Conservation (phyloP, 23 red algal species). For the Agarophyton chilense region DNA sequence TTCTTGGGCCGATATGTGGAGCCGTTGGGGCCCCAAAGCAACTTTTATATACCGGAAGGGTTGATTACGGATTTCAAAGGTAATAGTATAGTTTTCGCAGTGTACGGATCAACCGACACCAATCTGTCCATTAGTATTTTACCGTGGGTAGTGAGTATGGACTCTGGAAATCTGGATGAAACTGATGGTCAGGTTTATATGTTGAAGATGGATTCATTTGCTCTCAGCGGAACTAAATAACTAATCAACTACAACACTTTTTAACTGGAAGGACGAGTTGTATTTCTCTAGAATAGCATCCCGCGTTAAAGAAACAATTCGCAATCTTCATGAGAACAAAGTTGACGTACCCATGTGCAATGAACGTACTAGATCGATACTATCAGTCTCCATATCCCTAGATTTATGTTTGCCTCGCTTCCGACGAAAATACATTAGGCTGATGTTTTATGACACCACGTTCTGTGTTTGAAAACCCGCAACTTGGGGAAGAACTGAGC, state of each 20-base stretch:
- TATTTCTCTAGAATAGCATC: background rate
- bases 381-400: background rate
- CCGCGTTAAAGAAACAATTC: background rate
- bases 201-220: conserved; percentile 25
- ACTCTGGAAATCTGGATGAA: conserved; percentile 67
- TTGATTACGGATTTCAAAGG: conserved; percentile 65
- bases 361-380: background rate
- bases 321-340: background rate
- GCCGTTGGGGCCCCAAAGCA: conserved; percentile 76
- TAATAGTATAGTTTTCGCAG: conserved; percentile 76
- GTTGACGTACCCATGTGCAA: background rate
- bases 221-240: conserved; percentile 14
- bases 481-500: background rate
- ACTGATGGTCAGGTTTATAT: conserved; percentile 54
- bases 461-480: background rate
- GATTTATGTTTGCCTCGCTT: background rate
- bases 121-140: conserved; percentile 57
- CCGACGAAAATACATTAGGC: conserved; percentile 4
- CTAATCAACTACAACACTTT: background rate
- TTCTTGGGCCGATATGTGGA: conserved; percentile 82
- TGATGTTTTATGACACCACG: background rate
- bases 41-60: conserved; percentile 90
- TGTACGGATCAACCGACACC: conserved; percentile 59
- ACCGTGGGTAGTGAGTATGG: conserved; percentile 60
- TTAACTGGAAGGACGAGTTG: background rate